Base-by-base conservation (phyloP, 345 rosid genomes). In the Conringia planisiliqua region DNA sequence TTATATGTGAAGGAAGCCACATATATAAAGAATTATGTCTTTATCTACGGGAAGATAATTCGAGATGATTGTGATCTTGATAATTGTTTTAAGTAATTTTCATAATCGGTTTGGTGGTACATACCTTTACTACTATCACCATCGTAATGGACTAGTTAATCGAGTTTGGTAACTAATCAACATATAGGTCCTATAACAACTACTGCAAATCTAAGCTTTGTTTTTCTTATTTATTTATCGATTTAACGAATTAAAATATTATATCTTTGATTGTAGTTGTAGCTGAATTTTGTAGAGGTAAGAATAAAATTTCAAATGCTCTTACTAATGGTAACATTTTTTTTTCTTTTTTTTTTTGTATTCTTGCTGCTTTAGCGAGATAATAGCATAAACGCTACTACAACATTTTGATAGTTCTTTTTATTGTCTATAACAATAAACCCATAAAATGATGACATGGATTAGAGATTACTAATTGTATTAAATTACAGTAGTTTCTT, bases 91-190 rank as follows among this genome's bases (percentile, higher is more conserved):
- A 18, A 13, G 16, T 3, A 52, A 38, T 38, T 29, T 36, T 12
- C 24, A 32, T 43, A 46, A 66, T 57, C 17, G 27, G 39, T 66
- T 73, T 43, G 50, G 66, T 65, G 48, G 58, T 35, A 27, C 10
- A 43, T 73, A 43, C 14, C 55, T 48, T 22, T 26, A 33, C 30
- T 47, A n/a, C 18, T 27, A 67, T 48, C 54, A 47, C 66, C 30
- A 57, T 57, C 24, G 3, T 58, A 9, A 48, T 38, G 14, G 60
- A 30, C 51, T 27, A 64, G 42, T 30, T 22, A 66, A 66, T 44
- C 24, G 2, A 67, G 68, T 75, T 75, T 68, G 73, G 79, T 67
- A 56, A 68, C 61, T 36, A 59, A 66, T 74, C 78, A 74, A 67
- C 66, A 58, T 74, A 38, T 50, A 47, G 59, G 72, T 35, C 50